A percentile compares a stretch with the other conserved stretches of the same genome.
Conservation (phyloP, 306 rosid species). For the Rosa persica region DNA sequence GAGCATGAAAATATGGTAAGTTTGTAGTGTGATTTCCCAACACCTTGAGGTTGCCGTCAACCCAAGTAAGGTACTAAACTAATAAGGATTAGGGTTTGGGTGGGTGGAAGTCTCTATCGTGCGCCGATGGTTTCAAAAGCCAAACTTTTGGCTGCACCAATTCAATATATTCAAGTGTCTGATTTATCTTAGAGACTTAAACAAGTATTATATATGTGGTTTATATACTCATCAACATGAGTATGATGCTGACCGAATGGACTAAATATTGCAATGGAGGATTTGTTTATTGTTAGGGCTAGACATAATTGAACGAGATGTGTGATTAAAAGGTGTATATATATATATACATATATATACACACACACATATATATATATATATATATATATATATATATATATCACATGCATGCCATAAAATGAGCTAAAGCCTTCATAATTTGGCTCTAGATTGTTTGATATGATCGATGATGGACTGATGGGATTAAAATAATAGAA, state of each 20-base stretch:
- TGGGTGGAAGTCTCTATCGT: background rate
- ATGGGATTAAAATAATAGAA: background rate
- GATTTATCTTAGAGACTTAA: background rate
- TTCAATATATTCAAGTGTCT: background rate
- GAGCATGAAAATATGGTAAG: slow-evolving; percentile 21
- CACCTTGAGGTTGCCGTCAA: slow-evolving; percentile 33
- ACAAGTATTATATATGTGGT: background rate
- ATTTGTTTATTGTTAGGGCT: background rate
- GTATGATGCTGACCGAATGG: background rate
- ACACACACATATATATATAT: too few species aligned
- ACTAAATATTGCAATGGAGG: background rate
- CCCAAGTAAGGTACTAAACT: slow-evolving; percentile 16
- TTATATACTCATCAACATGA: background rate
- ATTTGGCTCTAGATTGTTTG: background rate
- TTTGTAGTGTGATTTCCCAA: slow-evolving; percentile 33
- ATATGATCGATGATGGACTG: background rate
- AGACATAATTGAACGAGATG: background rate
- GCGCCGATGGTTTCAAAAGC: slow-evolving; percentile 11
- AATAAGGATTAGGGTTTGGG: background rate
- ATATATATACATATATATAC: too few species aligned
- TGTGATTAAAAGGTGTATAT: background rate
- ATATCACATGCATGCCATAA: background rate
- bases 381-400: too few species aligned
- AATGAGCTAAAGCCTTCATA: background rate
- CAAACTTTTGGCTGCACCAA: slow-evolving; percentile 2